phyloP scores from a whole-genome alignment of 2,329 filamentous ascomycete genomes.

The Penicillium polonicum region DNA sequence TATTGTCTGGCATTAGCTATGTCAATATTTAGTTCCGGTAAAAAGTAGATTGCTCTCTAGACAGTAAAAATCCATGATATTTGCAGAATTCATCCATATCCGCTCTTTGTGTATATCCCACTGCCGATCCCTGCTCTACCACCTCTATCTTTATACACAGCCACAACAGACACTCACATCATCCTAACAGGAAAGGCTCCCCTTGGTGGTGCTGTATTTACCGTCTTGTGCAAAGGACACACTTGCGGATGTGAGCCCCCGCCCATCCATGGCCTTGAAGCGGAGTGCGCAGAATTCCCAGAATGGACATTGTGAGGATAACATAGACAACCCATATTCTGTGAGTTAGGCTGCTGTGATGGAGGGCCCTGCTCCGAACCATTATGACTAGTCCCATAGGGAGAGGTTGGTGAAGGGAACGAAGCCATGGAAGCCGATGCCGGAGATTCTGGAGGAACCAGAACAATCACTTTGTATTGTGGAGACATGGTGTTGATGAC shows the following conservation, averaged over 20 bases:
- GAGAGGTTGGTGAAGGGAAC: not conserved
- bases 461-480: slow-evolving; percentile 20
- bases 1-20: too few relatives aligned
- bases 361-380: not conserved
- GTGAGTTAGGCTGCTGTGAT: not conserved
- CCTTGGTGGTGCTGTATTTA: not conserved
- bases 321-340: slow-evolving; percentile 4
- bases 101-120: not conserved
- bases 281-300: not conserved
- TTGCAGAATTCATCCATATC: not conserved
- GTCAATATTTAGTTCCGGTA: too few relatives aligned
- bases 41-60: not conserved
- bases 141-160: not conserved
- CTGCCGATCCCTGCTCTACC: too few relatives aligned
- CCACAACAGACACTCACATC: not conserved
- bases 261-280: not conserved
- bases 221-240: slow-evolving; percentile 13
- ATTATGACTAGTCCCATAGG: not conserved
- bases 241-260: not conserved
- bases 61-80: not conserved
- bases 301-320: not conserved
- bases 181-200: not conserved
- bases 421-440: not conserved
- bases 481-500: slow-evolving; percentile 15
- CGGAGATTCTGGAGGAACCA: slow-evolving; percentile 13